These are phyloP conservation scores for Trichoderma koningii DNA, from an alignment of 2,329 filamentous ascomycete species.

Conservation along the genomic window DNA sequence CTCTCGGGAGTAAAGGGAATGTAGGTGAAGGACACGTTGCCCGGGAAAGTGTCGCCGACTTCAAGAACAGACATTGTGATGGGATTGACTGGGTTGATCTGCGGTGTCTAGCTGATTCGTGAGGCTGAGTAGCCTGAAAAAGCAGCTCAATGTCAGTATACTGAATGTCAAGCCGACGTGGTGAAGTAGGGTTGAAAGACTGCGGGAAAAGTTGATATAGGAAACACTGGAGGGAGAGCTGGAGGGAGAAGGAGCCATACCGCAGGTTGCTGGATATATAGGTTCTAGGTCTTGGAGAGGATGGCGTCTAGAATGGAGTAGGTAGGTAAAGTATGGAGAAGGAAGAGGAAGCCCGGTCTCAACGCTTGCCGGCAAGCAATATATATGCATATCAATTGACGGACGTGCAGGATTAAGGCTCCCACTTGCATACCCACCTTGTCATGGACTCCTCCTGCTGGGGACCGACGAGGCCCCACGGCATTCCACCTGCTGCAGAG, in stretches of 20 bases:
- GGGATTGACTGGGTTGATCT: neutral
- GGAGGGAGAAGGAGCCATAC: neutral
- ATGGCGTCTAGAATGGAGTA: neutral
- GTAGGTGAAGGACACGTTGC: slow-evolving; percentile 80
- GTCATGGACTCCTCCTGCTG: too few relatives aligned
- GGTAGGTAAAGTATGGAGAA: neutral
- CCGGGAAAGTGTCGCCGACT: slow-evolving; percentile 80
- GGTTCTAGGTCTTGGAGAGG: neutral
- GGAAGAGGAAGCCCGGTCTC: neutral
- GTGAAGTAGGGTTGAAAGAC: too few relatives aligned
- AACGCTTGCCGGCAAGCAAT: slow-evolving; percentile 9
- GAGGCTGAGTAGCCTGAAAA: neutral
- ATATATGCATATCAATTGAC: neutral
- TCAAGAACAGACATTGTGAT: slow-evolving; percentile 64
- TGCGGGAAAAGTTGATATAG: too few relatives aligned
- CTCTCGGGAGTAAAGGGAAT: slow-evolving; percentile 73
- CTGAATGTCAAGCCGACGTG: too few relatives aligned
- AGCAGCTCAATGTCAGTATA: too few relatives aligned
- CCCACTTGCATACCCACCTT: neutral
- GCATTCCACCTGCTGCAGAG: too few relatives aligned
- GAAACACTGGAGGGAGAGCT: too few relatives aligned
- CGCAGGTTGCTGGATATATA: neutral
- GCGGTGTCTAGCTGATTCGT: neutral
- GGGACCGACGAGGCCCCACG: too few relatives aligned
- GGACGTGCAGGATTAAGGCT: neutral